These are phyloP conservation scores for Torulaspora microellipsoides DNA, from an alignment of 805 yeast species.

Conservation along the genomic window DNA sequence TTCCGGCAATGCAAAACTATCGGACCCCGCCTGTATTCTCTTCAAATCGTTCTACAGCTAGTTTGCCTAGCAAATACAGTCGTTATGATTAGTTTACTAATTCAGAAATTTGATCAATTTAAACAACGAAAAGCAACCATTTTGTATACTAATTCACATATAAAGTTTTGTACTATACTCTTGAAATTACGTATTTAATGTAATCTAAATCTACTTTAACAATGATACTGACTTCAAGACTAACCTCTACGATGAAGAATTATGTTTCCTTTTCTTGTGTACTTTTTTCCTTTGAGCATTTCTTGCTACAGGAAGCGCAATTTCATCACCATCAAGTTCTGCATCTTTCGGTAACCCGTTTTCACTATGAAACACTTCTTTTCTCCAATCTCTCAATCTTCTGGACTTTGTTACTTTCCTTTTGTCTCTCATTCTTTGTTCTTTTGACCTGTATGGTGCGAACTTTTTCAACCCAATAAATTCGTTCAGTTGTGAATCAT, in stretches of 20 bases:
- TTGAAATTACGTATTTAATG: too few species aligned
- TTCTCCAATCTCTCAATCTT: conserved; percentile 85
- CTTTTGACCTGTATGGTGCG: conserved; percentile 85
- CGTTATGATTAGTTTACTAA: conserved; percentile 10
- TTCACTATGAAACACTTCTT: conserved; percentile 65
- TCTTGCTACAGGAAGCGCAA: conserved; percentile 22
- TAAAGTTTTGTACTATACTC: too few species aligned
- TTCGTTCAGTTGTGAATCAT: conserved; percentile 78
- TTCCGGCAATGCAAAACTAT: too few species aligned
- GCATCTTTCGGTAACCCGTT: conserved; percentile 38
- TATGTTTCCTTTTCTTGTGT: conserved; percentile 10
- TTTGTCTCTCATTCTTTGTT: conserved; percentile 67
- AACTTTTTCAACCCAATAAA: conserved; percentile 86
- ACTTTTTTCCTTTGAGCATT: conserved; percentile 1
- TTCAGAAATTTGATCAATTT: too few species aligned
- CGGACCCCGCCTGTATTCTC: conserved; percentile 5
- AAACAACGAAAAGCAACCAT: too few species aligned
- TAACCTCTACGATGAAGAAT: conserved; percentile 1
- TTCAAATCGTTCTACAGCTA: conserved; percentile 13
- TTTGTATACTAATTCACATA: too few species aligned
- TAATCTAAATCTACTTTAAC: too few species aligned
- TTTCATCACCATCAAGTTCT: conserved; percentile 22
- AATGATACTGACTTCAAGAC: too few species aligned
- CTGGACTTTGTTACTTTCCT: conserved; percentile 79
- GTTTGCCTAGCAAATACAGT: conserved; percentile 15